These are phyloP conservation scores for Crithidia mellificae DNA, from an alignment of 208 protist species.

Conservation along the genomic window DNA sequence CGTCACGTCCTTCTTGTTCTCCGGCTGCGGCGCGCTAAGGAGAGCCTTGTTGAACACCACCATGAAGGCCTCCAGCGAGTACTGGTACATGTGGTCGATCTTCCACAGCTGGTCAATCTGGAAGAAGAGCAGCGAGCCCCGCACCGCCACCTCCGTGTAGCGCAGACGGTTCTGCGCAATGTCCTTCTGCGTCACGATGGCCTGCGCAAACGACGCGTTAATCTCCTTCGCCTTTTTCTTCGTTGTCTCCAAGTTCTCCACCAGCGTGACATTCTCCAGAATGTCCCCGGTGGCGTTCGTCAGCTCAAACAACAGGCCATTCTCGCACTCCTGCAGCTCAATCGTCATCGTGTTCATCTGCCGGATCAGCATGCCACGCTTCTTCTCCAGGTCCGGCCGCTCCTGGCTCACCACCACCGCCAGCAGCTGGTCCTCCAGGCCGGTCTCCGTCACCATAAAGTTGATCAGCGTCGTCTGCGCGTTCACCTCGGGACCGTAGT, in stretches of 20 bases:
- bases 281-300: constrained; percentile 96
- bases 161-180: constrained; percentile 95
- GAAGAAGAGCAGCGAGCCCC: constrained; percentile 98
- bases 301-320: constrained; percentile 95
- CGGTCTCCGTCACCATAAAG: constrained; percentile 98
- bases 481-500: constrained; percentile 99
- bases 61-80: constrained; percentile 97
- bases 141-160: constrained; percentile 95
- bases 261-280: constrained; percentile 95
- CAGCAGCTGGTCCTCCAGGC: constrained; percentile 98
- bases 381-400: constrained; percentile 97
- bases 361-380: constrained; percentile 92
- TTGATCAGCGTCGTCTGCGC: constrained; percentile 99
- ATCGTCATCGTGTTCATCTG: constrained; percentile 99
- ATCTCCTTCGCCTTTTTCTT: constrained; percentile 97
- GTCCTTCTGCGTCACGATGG: constrained; percentile 93
- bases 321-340: constrained; percentile 97
- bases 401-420: constrained; percentile 98
- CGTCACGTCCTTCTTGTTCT: constrained; percentile 91
- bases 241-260: constrained; percentile 97
- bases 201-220: constrained; percentile 92
- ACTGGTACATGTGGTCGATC: constrained; percentile 99
- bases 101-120: constrained; percentile 96
- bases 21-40: constrained; percentile 76
- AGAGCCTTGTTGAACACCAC: constrained; percentile 98